Percentiles rank a stretch among this genome's conserved stretches.
These are phyloP conservation scores for Arctium minus DNA, from an alignment of 129 eudicot genomes.

Conservation along the genomic window DNA sequence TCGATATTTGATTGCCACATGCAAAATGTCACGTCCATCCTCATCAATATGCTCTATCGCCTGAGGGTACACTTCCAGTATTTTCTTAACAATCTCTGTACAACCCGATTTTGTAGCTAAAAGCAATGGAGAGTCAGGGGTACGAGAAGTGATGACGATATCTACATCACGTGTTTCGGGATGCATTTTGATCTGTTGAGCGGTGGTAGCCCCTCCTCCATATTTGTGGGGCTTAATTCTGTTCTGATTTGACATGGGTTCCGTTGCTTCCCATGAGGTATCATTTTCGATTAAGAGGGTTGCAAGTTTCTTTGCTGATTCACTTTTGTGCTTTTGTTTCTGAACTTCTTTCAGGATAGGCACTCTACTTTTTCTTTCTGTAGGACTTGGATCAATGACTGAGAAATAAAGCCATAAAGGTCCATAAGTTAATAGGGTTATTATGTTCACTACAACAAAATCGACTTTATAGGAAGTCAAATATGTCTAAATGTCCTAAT, in stretches of 20 bases:
- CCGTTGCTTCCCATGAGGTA: slow-evolving; percentile 21
- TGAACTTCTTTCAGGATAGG: slow-evolving; percentile 10
- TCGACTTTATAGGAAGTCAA: background rate
- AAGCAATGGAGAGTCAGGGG: slow-evolving; percentile 7
- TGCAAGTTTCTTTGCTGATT: slow-evolving; percentile 16
- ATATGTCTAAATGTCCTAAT: background rate
- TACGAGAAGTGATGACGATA: background rate
- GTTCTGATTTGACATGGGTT: background rate
- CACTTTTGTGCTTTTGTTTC: slow-evolving; percentile 5
- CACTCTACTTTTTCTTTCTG: background rate
- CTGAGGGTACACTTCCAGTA: slow-evolving; percentile 16
- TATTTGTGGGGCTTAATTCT: slow-evolving; percentile 2
- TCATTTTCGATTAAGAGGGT: slow-evolving; percentile 5
- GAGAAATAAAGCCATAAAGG: background rate
- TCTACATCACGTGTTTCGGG: background rate
- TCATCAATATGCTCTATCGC: slow-evolving; percentile 29
- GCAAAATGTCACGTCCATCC: slow-evolving; percentile 25
- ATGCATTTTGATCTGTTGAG: background rate
- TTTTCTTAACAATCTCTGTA: slow-evolving; percentile 1
- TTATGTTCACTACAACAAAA: background rate
- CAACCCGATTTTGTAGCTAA: slow-evolving; percentile 14
- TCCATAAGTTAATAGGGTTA: background rate
- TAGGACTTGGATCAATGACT: slow-evolving; percentile 1
- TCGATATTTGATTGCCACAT: slow-evolving; percentile 28
- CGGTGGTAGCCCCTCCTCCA: background rate